These are phyloP conservation scores for Xeromyces bisporus DNA, from an alignment of 495 filamentous ascomycete species.

Conservation along the genomic window DNA sequence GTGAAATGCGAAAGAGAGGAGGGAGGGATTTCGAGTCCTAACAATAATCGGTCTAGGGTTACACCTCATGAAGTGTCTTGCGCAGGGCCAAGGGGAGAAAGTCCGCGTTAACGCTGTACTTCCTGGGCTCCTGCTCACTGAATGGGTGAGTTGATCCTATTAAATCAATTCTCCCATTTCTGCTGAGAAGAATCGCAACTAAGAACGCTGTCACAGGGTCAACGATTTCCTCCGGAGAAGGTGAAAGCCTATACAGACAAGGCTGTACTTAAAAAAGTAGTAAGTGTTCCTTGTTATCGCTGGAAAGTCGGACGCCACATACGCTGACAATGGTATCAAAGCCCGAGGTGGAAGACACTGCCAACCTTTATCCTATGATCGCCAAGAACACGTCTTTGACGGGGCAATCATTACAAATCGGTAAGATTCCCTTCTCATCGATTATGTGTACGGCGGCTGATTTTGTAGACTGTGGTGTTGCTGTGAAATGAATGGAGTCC, in stretches of 20 bases:
- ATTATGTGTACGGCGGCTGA: slow-evolving; percentile 2
- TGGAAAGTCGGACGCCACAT: background rate
- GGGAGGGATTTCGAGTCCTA: no score
- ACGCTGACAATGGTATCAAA: slow-evolving; percentile 8
- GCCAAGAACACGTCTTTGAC: slow-evolving; percentile 43
- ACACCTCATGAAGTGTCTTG: slow-evolving; percentile 60
- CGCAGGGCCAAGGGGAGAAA: slow-evolving; percentile 46
- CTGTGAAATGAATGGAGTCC: slow-evolving; percentile 7
- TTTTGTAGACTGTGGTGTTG: slow-evolving; percentile 21
- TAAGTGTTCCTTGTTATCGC: slow-evolving; percentile 8
- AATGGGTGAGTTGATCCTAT: slow-evolving; percentile 43
- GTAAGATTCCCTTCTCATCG: slow-evolving; percentile 13
- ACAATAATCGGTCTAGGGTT: slow-evolving; percentile 27
- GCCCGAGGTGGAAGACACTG: slow-evolving; percentile 40
- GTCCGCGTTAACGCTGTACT: slow-evolving; percentile 49
- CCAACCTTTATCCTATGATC: slow-evolving; percentile 32
- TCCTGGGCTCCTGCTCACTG: slow-evolving; percentile 51
- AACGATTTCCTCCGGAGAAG: slow-evolving; percentile 24
- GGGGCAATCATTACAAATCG: slow-evolving; percentile 35
- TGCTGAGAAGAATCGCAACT: no score
- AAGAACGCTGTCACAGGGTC: slow-evolving; percentile 18
- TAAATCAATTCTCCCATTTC: no score
- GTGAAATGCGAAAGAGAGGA: no score
- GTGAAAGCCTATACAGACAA: slow-evolving; percentile 22
- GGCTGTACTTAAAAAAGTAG: slow-evolving; percentile 27